phyloP scores from a whole-genome alignment of 768 basidiomycete genomes.

The Mycena amicta region DNA sequence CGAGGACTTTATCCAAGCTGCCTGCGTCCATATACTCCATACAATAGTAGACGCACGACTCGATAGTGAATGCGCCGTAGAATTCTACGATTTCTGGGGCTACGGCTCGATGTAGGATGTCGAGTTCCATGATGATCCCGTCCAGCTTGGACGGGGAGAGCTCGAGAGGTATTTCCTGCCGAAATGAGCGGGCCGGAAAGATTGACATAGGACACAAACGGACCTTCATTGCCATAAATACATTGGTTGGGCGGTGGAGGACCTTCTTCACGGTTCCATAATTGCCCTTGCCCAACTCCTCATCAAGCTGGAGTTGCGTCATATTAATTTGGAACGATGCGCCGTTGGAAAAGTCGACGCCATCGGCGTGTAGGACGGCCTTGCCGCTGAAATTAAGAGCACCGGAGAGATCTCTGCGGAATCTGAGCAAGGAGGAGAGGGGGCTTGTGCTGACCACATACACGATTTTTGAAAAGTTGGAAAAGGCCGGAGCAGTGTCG shows the following conservation, averaged over 20 bases:
- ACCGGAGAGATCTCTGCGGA: slow-evolving; percentile 88
- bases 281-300: slow-evolving; percentile 95
- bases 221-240: slow-evolving; percentile 99
- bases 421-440: slow-evolving; percentile 4
- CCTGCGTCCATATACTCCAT: slow-evolving; percentile 99
- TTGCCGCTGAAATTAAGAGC: slow-evolving; percentile 92
- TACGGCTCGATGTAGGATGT: slow-evolving; percentile 92
- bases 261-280: slow-evolving; percentile 98
- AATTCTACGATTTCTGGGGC: slow-evolving; percentile 96
- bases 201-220: slow-evolving; percentile 24
- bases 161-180: slow-evolving; percentile 95
- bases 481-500: slow-evolving; percentile 66
- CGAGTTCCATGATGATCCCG: slow-evolving; percentile 98
- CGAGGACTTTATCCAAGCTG: slow-evolving; percentile 82
- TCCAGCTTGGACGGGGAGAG: slow-evolving; percentile 92
- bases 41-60: slow-evolving; percentile 99
- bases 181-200: slow-evolving; percentile 9
- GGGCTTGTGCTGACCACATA: no score
- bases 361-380: slow-evolving; percentile 87
- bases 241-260: slow-evolving; percentile 90
- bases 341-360: slow-evolving; percentile 85
- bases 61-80: slow-evolving; percentile 98
- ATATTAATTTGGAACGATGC: slow-evolving; percentile 92
- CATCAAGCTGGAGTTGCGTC: slow-evolving; percentile 86
- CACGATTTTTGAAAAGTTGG: slow-evolving; percentile 94